phyloP scores from a whole-genome alignment of 1,284 basidiomycete genomes.

The Ustilago nuda region DNA sequence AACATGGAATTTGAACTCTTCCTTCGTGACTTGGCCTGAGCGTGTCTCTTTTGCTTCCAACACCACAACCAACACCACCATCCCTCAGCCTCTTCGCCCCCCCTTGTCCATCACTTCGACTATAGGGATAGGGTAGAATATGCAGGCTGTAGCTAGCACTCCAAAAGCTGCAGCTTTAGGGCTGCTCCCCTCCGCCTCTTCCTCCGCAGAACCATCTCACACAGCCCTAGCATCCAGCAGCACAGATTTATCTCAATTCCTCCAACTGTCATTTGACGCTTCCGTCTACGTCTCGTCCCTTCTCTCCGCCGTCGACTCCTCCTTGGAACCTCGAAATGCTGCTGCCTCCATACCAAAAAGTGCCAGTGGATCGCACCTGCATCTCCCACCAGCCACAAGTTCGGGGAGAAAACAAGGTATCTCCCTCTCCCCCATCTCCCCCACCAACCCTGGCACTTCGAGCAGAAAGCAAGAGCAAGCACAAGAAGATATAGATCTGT shows the following conservation, averaged over 20 bases:
- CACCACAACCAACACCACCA: conserved; percentile 6
- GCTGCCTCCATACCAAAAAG: background rate
- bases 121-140: background rate
- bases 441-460: background rate
- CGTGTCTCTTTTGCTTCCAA: conserved; percentile 14
- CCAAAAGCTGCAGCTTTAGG: background rate
- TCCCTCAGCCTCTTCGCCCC: background rate
- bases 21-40: conserved; percentile 22
- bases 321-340: background rate
- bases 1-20: background rate
- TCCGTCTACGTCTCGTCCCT: conserved; percentile 22
- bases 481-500: conserved; percentile 45
- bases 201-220: background rate
- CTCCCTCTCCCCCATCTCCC: conserved; percentile 13
- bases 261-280: conserved; percentile 40
- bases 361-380: background rate
- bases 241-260: conserved; percentile 34
- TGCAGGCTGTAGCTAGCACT: background rate
- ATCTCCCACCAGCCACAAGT: background rate
- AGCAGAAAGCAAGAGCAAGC: conserved; percentile 20
- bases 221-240: background rate
- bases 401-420: conserved; percentile 5
- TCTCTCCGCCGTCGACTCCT: conserved; percentile 13
- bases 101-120: background rate
- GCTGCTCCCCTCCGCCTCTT: background rate